Evolutionary conservation across 2,329 filamentous ascomycete species (phyloP).

Genomic region (Dactylellina sp.): DNA sequence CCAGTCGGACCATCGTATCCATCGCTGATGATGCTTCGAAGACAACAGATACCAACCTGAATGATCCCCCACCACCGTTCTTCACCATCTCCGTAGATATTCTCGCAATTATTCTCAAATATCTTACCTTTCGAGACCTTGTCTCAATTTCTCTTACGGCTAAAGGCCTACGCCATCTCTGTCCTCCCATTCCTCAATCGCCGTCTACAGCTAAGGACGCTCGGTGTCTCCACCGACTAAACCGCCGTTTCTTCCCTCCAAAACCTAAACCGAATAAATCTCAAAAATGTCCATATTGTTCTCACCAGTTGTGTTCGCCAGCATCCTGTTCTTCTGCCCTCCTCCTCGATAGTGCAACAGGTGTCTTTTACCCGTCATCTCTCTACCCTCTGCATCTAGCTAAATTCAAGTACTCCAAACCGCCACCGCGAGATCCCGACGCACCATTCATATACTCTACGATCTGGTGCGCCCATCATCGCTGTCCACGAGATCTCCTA

Average conservation of each 20-base stretch:
- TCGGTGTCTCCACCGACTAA: constrained; percentile 19
- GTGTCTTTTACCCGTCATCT: constrained; percentile 34
- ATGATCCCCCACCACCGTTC: constrained; percentile 23
- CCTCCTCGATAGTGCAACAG: constrained; percentile 34
- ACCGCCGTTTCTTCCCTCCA: constrained; percentile 22
- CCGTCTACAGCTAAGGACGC: not conserved
- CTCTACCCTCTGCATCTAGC: constrained; percentile 35
- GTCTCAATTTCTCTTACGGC: constrained; percentile 41
- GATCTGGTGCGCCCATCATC: constrained; percentile 47
- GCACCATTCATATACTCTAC: constrained; percentile 32
- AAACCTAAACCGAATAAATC: not conserved
- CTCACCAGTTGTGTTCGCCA: constrained; percentile 29
- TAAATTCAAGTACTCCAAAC: constrained; percentile 28
- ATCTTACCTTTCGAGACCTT: constrained; percentile 40
- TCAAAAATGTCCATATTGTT: constrained; percentile 42
- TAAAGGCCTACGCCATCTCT: constrained; percentile 36
- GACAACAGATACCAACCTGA: not conserved
- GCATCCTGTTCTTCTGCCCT: constrained; percentile 27
- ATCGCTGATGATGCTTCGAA: not conserved
- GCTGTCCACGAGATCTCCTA: constrained; percentile 40
- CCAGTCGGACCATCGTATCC: constrained; percentile 22
- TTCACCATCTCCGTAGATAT: constrained; percentile 36
- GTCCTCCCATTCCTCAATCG: constrained; percentile 19
- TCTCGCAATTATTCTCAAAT: constrained; percentile 32
- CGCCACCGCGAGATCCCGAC: not conserved